These are phyloP conservation scores for Nannochloropsis oceanica DNA, from an alignment of 108 stramenopile genomes.

Conservation along the genomic window DNA sequence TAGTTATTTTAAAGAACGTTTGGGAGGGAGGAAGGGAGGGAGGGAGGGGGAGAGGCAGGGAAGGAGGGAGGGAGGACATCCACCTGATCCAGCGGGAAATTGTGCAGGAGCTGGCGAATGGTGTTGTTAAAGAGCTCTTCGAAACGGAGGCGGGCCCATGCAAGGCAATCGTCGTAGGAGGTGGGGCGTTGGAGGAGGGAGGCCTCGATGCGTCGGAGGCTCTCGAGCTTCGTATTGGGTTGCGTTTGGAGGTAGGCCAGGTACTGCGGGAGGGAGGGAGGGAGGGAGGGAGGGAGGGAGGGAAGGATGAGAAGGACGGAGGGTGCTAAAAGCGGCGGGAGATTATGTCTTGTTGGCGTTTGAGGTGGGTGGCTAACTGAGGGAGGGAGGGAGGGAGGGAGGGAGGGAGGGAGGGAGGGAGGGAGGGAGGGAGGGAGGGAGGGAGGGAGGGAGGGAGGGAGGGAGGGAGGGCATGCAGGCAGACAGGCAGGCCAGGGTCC, in stretches of 20 bases:
- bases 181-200: constrained; percentile 70
- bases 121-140: constrained; percentile 82
- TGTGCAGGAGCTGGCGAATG: constrained; percentile 75
- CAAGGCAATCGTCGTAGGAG: constrained; percentile 79
- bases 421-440: neutral
- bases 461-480: neutral
- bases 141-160: constrained; percentile 84
- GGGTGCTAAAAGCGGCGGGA: too few species aligned
- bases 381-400: too few species aligned
- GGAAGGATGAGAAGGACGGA: too few species aligned
- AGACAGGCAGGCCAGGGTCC: neutral
- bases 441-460: neutral
- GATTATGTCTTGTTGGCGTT: too few species aligned
- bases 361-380: too few species aligned
- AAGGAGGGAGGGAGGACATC: too few species aligned
- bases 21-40: too few species aligned
- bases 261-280: too few species aligned
- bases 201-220: constrained; percentile 57
- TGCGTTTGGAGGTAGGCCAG: constrained; percentile 57
- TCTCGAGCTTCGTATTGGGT: constrained; percentile 76
- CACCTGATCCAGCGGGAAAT: constrained; percentile 84
- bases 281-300: too few species aligned
- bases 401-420: neutral
- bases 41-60: too few species aligned
- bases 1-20: too few species aligned